Base-by-base conservation (phyloP, 2,329 filamentous ascomycete genomes). In the Aspergillus tamarii region DNA sequence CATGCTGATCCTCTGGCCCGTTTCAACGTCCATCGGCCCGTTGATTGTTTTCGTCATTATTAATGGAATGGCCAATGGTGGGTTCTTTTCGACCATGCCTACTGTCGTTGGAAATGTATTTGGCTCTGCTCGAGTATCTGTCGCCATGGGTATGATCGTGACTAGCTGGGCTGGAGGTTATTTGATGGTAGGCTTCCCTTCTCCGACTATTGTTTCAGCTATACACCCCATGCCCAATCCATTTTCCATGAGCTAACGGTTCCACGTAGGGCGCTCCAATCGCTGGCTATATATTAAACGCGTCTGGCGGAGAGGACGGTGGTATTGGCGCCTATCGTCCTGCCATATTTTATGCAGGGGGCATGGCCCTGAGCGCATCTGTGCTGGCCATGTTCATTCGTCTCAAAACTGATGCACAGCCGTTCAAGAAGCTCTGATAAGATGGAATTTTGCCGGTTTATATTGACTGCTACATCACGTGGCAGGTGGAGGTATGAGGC, bases 41-140 rank as follows among this genome's bases (percentile, higher is more conserved):
- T 71, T 89, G 32, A 75, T 85, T 19, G 73, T 83, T 0, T 90
- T 90, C 69, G 85, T 85, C 10, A 77, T 88, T 7, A 75, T 89
- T 26, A 89, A 89, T 66, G 88, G 88, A 0, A 76, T 83, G 43
- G 82, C 84, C 6, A 89, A 89, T 67, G 88, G 88, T 0, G 86
- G 84, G 0, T 89, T 89, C 77, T 89, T 90, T 69, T 83, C 84
- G 1, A 85, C 84, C 0, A 88, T 89, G 80, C 88, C 88, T 0
- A 89, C 87, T 0, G 87, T 87, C 2, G 84, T 89, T 0, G 83
- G 84, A 0, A 87, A 83, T 66, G 82, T 87, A 0, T 88, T 88
- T 75, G 87, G 86, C 1, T 85, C 81, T 4, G 81, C 81, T 1
- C 78, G 84, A 4, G 81, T 87, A 43, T 79, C 83, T 4, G 83